These are phyloP conservation scores for Sporothrix phasma DNA, from an alignment of 2,329 filamentous ascomycete species.

Conservation along the genomic window DNA sequence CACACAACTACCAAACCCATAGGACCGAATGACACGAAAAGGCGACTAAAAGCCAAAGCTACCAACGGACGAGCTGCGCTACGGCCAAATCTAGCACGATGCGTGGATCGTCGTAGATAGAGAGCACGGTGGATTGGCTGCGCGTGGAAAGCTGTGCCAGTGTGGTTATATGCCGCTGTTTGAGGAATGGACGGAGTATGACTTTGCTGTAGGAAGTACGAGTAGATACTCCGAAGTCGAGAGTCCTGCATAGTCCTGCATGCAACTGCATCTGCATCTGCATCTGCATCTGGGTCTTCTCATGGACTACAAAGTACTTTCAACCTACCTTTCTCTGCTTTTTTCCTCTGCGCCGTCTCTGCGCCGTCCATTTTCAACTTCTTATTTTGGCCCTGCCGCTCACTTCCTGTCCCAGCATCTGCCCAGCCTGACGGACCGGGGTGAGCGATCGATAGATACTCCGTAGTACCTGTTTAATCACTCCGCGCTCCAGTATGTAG, in stretches of 20 bases:
- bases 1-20: not conserved
- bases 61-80: not conserved
- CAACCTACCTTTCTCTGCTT: too few relatives aligned
- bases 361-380: not conserved
- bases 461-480: too few relatives aligned
- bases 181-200: too few relatives aligned
- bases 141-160: too few relatives aligned
- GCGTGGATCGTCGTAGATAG: not conserved
- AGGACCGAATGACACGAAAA: not conserved
- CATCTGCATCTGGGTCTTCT: too few relatives aligned
- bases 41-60: not conserved
- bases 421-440: not conserved
- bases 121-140: not conserved
- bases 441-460: not conserved
- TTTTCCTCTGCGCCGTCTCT: too few relatives aligned
- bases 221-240: too few relatives aligned
- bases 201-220: too few relatives aligned
- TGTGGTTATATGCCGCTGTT: not conserved
- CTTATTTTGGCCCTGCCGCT: not conserved
- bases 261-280: too few relatives aligned
- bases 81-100: not conserved
- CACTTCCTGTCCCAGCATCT: not conserved
- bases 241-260: too few relatives aligned
- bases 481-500: too few relatives aligned
- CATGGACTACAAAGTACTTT: too few relatives aligned